phyloP scores from a whole-genome alignment of 2,329 filamentous ascomycete genomes.

The Xylariales sp. region DNA sequence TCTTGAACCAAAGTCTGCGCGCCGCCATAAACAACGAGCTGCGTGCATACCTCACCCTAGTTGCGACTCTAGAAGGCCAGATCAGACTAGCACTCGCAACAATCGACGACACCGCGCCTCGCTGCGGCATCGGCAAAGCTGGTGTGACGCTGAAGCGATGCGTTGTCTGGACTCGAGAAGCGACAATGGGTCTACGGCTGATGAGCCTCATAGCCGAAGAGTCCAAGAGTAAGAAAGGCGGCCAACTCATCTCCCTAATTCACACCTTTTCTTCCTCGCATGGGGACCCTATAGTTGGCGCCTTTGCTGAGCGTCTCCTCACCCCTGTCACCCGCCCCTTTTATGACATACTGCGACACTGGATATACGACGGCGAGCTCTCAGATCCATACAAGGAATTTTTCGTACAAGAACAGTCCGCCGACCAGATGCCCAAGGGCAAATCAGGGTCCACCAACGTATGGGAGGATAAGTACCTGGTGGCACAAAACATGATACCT shows the following conservation, averaged over 20 bases:
- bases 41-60: slow-evolving; percentile 81
- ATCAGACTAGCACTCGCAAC: slow-evolving; percentile 77
- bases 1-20: slow-evolving; percentile 88
- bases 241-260: slow-evolving; percentile 88
- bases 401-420: slow-evolving; percentile 81
- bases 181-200: slow-evolving; percentile 88
- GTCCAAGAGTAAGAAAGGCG: slow-evolving; percentile 75
- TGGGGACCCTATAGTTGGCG: slow-evolving; percentile 89
- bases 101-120: slow-evolving; percentile 63
- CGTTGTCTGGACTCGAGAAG: slow-evolving; percentile 94
- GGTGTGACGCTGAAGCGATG: slow-evolving; percentile 93
- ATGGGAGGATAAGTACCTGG: slow-evolving; percentile 96
- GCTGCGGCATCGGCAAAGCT: slow-evolving; percentile 72
- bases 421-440: slow-evolving; percentile 39
- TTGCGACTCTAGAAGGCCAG: slow-evolving; percentile 88
- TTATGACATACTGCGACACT: slow-evolving; percentile 90
- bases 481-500: slow-evolving; percentile 81
- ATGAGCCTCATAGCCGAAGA: slow-evolving; percentile 95
- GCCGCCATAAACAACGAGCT: slow-evolving; percentile 82
- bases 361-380: slow-evolving; percentile 98
- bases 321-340: slow-evolving; percentile 87
- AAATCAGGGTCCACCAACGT: slow-evolving; percentile 74
- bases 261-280: slow-evolving; percentile 91
- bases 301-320: slow-evolving; percentile 86
- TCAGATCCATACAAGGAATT: slow-evolving; percentile 96